A percentile compares a stretch with the other conserved stretches of the same genome.
These are phyloP conservation scores for Cladosporium velox DNA, from an alignment of 2,329 filamentous ascomycete species.

Conservation along the genomic window DNA sequence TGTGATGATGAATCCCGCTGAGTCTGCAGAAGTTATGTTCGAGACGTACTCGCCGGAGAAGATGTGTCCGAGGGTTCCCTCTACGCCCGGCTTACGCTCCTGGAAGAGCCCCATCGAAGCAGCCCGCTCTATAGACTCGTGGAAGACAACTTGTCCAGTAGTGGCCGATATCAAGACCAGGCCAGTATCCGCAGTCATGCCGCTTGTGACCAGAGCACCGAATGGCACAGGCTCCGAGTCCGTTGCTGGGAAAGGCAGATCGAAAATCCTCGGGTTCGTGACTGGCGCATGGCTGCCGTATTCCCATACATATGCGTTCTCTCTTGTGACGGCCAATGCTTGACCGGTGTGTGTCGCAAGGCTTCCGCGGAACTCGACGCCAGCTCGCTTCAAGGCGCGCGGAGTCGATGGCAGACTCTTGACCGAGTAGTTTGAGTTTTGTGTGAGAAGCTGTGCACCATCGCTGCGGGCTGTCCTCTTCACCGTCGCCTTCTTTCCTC, in stretches of 20 bases:
- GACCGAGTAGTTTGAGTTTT: conserved; percentile 80
- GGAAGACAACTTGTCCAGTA: conserved; percentile 85
- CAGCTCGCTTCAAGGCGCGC: conserved; percentile 65
- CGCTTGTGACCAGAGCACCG: conserved; percentile 78
- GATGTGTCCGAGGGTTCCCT: conserved; percentile 71
- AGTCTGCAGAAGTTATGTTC: conserved; percentile 80
- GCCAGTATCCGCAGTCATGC: conserved; percentile 77
- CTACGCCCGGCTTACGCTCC: conserved; percentile 77
- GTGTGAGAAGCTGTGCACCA: conserved; percentile 57
- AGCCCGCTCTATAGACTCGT: conserved; percentile 91
- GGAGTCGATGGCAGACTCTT: conserved; percentile 82
- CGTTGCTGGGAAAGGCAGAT: conserved; percentile 72
- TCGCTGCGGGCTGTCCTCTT: conserved; percentile 35
- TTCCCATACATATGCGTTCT: conserved; percentile 86
- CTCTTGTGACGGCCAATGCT: conserved; percentile 76
- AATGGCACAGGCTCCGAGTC: conserved; percentile 73
- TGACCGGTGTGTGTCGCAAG: conserved; percentile 27
- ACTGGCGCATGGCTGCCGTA: conserved; percentile 67
- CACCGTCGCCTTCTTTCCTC: conserved; percentile 30
- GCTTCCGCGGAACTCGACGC: conserved; percentile 58
- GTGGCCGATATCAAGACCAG: conserved; percentile 82
- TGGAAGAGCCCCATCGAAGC: conserved; percentile 81
- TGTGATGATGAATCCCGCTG: conserved; percentile 79
- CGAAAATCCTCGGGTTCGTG: conserved; percentile 77
- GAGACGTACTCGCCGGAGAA: conserved; percentile 76